Evolutionary conservation across 164 flowering plant genomes (phyloP).

Genomic region (Tetracentron sinense): DNA sequence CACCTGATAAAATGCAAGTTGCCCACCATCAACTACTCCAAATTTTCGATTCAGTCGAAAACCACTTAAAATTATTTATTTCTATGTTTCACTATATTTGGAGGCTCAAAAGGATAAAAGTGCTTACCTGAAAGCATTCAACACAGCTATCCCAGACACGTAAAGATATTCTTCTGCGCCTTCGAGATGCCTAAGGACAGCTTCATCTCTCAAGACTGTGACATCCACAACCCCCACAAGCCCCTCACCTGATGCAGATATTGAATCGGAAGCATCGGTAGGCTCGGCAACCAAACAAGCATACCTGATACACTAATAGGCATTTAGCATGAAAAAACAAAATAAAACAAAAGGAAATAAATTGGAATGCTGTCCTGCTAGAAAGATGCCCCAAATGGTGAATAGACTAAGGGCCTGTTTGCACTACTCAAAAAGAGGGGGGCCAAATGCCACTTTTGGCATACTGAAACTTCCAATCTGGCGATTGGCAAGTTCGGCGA

Average conservation of each 20-base stretch:
- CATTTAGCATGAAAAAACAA: background rate
- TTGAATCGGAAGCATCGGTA: constrained; percentile 7
- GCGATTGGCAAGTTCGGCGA: too few relatives aligned
- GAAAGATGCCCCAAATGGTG: background rate
- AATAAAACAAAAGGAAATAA: background rate
- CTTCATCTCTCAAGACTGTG: constrained; percentile 54
- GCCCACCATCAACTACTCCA: too few relatives aligned
- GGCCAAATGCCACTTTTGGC: background rate
- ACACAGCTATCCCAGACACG: constrained; percentile 85
- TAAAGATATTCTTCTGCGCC: constrained; percentile 77
- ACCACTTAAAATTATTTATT: too few relatives aligned
- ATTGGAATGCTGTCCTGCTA: background rate
- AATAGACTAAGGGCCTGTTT: background rate
- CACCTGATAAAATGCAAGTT: too few relatives aligned
- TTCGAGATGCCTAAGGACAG: constrained; percentile 45
- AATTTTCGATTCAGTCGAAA: too few relatives aligned
- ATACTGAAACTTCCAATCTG: too few relatives aligned
- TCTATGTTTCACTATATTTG: background rate
- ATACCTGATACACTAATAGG: constrained; percentile 44
- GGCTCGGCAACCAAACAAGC: constrained; percentile 84
- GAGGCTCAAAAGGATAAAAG: background rate
- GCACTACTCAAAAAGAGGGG: background rate
- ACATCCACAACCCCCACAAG: constrained; percentile 80
- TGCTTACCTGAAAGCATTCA: constrained; percentile 54
- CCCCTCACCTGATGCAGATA: constrained; percentile 7